Evolutionary conservation across 805 yeast species (phyloP).

Genomic region (Candida xiaguanensis): DNA sequence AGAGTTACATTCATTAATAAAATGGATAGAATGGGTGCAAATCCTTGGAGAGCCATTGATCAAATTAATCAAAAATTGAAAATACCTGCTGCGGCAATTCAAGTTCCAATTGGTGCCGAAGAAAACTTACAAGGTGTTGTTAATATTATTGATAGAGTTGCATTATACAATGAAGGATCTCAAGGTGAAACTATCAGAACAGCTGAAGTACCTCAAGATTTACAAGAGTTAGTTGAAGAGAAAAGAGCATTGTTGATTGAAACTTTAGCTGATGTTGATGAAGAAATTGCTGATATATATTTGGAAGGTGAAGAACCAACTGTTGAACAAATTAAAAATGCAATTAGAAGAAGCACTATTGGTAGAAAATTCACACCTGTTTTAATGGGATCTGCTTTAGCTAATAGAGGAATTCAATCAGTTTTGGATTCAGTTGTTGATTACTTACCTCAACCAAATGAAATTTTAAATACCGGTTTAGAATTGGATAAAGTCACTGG

Average conservation of each 20-base stretch:
- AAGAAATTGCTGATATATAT: slow-evolving; percentile 90
- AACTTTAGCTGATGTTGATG: slow-evolving; percentile 96
- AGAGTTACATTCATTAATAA: slow-evolving; percentile 94
- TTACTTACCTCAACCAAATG: slow-evolving; percentile 92
- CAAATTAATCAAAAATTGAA: slow-evolving; percentile 84
- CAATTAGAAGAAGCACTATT: slow-evolving; percentile 93
- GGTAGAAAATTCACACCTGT: slow-evolving; percentile 98
- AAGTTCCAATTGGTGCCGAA: slow-evolving; percentile 96
- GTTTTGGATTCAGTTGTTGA: slow-evolving; percentile 95
- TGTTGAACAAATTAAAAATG: slow-evolving; percentile 75
- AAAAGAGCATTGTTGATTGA: slow-evolving; percentile 84
- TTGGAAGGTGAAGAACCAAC: slow-evolving; percentile 89
- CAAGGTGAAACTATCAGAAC: slow-evolving; percentile 79
- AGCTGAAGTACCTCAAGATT: slow-evolving; percentile 69
- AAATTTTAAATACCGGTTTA: slow-evolving; percentile 84
- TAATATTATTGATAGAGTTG: slow-evolving; percentile 83
- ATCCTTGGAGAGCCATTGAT: slow-evolving; percentile 92
- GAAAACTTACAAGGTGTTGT: slow-evolving; percentile 82
- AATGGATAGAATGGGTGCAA: slow-evolving; percentile 99
- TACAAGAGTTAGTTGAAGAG: slow-evolving; percentile 81
- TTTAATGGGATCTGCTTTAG: slow-evolving; percentile 98
- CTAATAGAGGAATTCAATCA: slow-evolving; percentile 93
- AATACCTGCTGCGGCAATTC: slow-evolving; percentile 95
- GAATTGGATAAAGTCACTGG: slow-evolving; percentile 60
- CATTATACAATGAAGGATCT: slow-evolving; percentile 81